These are phyloP conservation scores for Urostyla sp. DNA, from an alignment of 73 alveolate species.

Conservation along the genomic window DNA sequence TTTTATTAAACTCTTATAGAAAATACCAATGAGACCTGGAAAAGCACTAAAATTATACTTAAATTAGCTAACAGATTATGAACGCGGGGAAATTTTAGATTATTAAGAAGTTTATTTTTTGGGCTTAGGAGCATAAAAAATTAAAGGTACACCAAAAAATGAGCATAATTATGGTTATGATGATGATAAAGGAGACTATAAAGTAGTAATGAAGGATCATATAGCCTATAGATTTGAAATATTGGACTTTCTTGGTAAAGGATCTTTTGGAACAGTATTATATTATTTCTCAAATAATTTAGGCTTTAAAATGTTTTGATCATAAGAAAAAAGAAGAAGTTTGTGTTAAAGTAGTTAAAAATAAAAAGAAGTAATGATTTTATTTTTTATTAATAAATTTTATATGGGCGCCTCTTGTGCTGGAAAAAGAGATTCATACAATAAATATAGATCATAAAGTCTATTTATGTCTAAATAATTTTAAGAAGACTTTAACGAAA, in stretches of 20 bases:
- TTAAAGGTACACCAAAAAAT: constrained; percentile 44
- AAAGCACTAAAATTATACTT: constrained; percentile 79
- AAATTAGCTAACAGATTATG: constrained; percentile 77
- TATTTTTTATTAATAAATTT: too few relatives aligned
- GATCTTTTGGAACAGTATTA: constrained; percentile 42
- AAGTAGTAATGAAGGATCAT: constrained; percentile 51
- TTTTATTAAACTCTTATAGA: background rate
- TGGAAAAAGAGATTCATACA: constrained; percentile 17
- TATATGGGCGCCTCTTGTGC: constrained; percentile 25
- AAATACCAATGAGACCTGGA: constrained; percentile 63
- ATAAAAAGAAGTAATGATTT: constrained; percentile 71
- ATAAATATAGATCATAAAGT: constrained; percentile 6
- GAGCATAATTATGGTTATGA: constrained; percentile 67
- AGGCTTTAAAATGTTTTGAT: constrained; percentile 65
- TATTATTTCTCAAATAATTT: background rate
- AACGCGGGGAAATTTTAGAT: constrained; percentile 82
- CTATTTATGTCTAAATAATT: background rate
- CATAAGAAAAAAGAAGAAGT: constrained; percentile 62
- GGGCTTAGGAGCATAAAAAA: constrained; percentile 54
- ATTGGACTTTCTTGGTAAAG: constrained; percentile 33
- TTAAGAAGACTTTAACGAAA: background rate
- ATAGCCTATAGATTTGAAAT: constrained; percentile 69
- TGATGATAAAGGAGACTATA: constrained; percentile 69
- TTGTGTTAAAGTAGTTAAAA: constrained; percentile 76
- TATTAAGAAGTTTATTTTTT: constrained; percentile 73